phyloP scores from a whole-genome alignment of 495 filamentous ascomycete species.

The Ascobolus immersus region DNA sequence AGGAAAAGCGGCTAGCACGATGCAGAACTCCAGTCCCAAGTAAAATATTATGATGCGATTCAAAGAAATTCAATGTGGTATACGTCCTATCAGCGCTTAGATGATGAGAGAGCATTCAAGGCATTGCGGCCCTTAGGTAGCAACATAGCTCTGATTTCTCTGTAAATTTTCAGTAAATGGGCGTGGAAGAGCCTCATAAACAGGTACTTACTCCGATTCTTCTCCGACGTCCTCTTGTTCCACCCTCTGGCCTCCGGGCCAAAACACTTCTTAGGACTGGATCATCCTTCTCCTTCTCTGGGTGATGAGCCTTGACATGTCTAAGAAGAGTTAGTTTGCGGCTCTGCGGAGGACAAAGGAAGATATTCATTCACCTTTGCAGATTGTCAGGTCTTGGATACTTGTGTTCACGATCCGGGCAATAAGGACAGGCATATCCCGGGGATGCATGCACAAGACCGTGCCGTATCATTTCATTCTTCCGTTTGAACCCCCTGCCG shows the following conservation, averaged over 20 bases:
- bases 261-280: constrained; percentile 53
- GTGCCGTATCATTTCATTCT: constrained; percentile 98
- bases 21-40: no score
- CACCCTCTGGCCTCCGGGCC: constrained; percentile 60
- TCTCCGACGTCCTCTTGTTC: constrained; percentile 55
- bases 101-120: no score
- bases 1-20: no score
- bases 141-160: no score
- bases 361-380: constrained; percentile 48
- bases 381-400: constrained; percentile 95
- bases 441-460: constrained; percentile 86
- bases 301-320: constrained; percentile 71
- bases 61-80: no score
- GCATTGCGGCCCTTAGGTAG: no score
- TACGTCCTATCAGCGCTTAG: no score
- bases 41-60: no score
- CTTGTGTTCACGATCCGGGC: constrained; percentile 81
- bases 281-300: constrained; percentile 70
- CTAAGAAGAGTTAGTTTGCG: constrained; percentile 19
- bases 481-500: constrained; percentile 91
- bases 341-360: neutral
- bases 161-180: no score
- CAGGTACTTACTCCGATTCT: constrained; percentile 28
- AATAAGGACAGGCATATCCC: constrained; percentile 93
- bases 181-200: no score